Conservation (phyloP, 495 filamentous ascomycete species). For the Haplographium delicatum region DNA sequence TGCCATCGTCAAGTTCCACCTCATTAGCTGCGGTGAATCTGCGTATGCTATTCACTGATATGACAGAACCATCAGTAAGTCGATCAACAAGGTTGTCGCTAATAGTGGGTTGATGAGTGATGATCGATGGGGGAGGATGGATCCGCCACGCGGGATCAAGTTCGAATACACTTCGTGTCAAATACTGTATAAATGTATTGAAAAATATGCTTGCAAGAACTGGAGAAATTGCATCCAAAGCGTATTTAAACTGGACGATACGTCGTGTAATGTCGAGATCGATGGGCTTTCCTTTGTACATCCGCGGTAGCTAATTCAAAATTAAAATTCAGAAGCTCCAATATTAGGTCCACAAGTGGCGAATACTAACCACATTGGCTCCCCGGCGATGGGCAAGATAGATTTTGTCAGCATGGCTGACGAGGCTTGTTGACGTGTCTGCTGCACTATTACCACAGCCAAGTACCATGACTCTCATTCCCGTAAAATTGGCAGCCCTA, state of each 20-base stretch:
- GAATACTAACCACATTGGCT: background rate
- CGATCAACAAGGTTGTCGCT: slow-evolving; percentile 22
- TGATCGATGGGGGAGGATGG: background rate
- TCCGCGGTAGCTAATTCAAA: background rate
- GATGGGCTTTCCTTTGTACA: background rate
- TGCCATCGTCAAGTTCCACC: slow-evolving; percentile 20
- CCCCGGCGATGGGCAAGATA: background rate
- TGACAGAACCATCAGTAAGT: slow-evolving; percentile 16
- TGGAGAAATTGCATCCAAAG: background rate
- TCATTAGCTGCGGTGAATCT: slow-evolving; percentile 4
- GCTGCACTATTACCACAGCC: background rate
- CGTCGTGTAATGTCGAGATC: background rate
- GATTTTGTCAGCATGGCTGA: background rate
- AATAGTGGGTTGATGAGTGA: slow-evolving; percentile 1
- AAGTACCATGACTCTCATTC: background rate
- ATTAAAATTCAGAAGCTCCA: background rate
- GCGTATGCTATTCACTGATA: slow-evolving; percentile 11
- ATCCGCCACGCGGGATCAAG: background rate
- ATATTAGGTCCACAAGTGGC: background rate
- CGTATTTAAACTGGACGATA: background rate
- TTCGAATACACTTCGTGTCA: background rate
- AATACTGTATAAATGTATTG: background rate
- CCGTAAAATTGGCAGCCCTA: slow-evolving; percentile 3
- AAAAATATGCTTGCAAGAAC: background rate
- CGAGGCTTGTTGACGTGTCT: background rate